Evolutionary conservation across 1,284 basidiomycete genomes (phyloP).

Genomic region (Chalciporus sp.): DNA sequence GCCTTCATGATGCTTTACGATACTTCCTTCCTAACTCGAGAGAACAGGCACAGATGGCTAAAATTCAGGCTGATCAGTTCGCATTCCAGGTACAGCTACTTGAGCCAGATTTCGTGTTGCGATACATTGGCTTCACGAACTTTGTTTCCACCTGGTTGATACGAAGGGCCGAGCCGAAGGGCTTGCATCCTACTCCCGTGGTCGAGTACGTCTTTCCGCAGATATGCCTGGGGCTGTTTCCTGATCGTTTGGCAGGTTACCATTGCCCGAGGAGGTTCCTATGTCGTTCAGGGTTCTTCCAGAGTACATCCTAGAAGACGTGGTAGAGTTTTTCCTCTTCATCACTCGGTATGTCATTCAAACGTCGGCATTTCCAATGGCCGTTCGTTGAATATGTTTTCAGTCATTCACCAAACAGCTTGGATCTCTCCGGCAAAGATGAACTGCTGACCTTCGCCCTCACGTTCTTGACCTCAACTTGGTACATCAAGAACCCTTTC

Average conservation of each 20-base stretch:
- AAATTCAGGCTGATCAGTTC: conserved; percentile 69
- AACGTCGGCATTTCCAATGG: neutral
- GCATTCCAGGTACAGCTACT: conserved; percentile 86
- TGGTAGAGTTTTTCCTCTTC: conserved; percentile 89
- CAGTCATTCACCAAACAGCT: conserved; percentile 78
- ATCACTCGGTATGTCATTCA: conserved; percentile 65
- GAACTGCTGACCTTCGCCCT: conserved; percentile 91
- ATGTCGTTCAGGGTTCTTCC: conserved; percentile 87
- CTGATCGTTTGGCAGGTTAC: conserved; percentile 58
- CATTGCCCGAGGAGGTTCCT: conserved; percentile 85
- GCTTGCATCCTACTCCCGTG: conserved; percentile 71
- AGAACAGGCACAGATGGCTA: conserved; percentile 64
- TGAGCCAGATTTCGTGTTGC: conserved; percentile 83
- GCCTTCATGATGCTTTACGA: conserved; percentile 3
- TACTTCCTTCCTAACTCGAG: conserved; percentile 1
- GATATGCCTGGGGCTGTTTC: neutral
- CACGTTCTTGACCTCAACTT: conserved; percentile 91
- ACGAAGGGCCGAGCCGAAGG: conserved; percentile 86
- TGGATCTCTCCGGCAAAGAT: conserved; percentile 81
- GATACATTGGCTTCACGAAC: conserved; percentile 81
- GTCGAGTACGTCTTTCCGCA: conserved; percentile 57
- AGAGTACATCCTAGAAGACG: conserved; percentile 94
- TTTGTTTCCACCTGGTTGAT: conserved; percentile 97
- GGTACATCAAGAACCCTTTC: conserved; percentile 99
- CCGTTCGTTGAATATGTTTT: conserved; percentile 13